Base-by-base conservation (phyloP, 108 stramenopile genomes). In the Tribonema minus region DNA sequence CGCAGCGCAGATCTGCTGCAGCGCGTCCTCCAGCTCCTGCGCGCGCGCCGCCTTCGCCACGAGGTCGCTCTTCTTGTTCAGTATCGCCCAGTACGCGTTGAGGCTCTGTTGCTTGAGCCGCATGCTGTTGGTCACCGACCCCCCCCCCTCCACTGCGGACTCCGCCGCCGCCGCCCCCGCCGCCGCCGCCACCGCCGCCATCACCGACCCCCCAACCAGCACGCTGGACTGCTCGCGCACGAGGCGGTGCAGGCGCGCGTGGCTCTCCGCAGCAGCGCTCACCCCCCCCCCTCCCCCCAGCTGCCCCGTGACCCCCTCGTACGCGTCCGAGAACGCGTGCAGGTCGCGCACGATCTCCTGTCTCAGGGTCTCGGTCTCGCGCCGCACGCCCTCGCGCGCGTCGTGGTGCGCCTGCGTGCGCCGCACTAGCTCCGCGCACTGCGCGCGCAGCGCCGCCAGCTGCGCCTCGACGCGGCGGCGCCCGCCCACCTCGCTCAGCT, bases 61-160 rank as follows among this genome's bases (percentile, higher is more conserved):
- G 12, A 73, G 32, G 26, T 73, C 72, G 29, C 64, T 73, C 37
- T 73, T 73, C 40, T 73, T 73, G 30, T 73, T 73, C 4, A 73
- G 38, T 20, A 73, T 73, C 38, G 64, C 28, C 72, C 72, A 73
- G 40, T 60, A 73, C 1, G 72, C 46, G 62, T 64, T 73, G 29
- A 32, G 63, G 63, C 63, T 73, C 63, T 73, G 72, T 31, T 73
- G 72, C 25, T 37, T 37, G 26, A 73, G 63, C 7, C 61, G 61
- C n/a, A n/a, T n/a, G n/a, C n/a, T n/a, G n/a, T n/a, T n/a, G n/a
- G n/a, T n/a, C n/a, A n/a, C n/a, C n/a, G n/a, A n/a, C n/a, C n/a
- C n/a, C n/a, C n/a, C n/a, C n/a, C n/a, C n/a, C n/a, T n/a, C n/a
- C n/a, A n/a, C n/a, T n/a, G n/a, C n/a, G n/a, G n/a, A n/a, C n/a